Evolutionary conservation across 176 grass and related monocot species (phyloP).

Genomic region (Panicum miliaceum): DNA sequence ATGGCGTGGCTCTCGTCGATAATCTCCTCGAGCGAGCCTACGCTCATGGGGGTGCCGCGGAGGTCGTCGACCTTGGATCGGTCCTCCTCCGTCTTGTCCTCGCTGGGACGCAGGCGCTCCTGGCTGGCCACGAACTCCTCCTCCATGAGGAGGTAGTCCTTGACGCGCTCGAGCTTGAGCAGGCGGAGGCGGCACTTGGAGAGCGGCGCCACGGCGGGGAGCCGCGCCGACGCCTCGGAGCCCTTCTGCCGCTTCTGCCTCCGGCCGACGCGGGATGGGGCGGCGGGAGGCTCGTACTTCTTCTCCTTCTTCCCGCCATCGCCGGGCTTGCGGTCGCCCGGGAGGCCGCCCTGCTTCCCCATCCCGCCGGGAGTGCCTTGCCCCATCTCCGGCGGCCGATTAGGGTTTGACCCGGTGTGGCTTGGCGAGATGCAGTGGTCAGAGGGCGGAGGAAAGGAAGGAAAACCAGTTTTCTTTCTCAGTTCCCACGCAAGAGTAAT

Average conservation of each 20-base stretch:
- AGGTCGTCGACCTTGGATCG: conserved; percentile 88
- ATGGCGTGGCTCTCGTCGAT: conserved; percentile 84
- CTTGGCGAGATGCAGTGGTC: neutral
- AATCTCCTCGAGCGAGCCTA: conserved; percentile 85
- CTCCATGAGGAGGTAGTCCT: conserved; percentile 88
- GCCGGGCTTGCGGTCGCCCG: conserved; percentile 68
- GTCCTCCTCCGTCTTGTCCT: conserved; percentile 88
- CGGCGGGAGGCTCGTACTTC: conserved; percentile 72
- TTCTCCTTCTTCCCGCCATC: conserved; percentile 72
- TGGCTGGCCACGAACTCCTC: conserved; percentile 75
- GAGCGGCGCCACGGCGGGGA: conserved; percentile 66
- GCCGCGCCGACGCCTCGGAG: conserved; percentile 70
- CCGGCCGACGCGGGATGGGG: conserved; percentile 74
- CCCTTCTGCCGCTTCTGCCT: conserved; percentile 84
- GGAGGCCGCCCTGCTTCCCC: conserved; percentile 54
- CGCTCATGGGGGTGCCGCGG: conserved; percentile 80
- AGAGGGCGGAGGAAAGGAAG: neutral
- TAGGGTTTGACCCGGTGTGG: conserved; percentile 58
- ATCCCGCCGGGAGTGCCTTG: conserved; percentile 67
- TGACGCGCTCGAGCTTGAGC: conserved; percentile 81
- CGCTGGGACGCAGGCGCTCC: conserved; percentile 75
- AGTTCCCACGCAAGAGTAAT: too few species aligned
- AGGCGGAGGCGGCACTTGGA: conserved; percentile 84
- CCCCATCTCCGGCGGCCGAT: conserved; percentile 55
- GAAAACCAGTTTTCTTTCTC: conserved; percentile 1